Base-by-base conservation (phyloP, 208 protist genomes). In the Herpetomonas samuelpessoai region DNA sequence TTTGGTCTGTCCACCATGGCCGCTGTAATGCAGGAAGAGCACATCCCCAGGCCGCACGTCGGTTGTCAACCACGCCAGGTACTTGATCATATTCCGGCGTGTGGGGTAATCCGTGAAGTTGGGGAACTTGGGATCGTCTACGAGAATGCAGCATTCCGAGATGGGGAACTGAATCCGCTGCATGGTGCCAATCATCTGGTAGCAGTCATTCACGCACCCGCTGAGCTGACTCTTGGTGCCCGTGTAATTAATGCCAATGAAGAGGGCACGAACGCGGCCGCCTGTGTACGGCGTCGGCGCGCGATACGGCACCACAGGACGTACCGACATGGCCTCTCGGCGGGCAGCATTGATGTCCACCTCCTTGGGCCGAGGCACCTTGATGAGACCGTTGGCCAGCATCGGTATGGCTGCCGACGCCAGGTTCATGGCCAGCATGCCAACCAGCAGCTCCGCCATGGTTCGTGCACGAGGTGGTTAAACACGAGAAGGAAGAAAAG, bases 11-110 rank as follows among this genome's bases (percentile, higher is more conserved):
- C 86, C 77, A 24, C 92, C 92, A 62, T 97, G 92, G n/a, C 92
- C 92, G 25, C 84, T 93, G 78, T 90, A 97, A 76, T 97, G 89
- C 35, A 95, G 70, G 47, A 95, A 97, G 22, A 97, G 79, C 10
- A 92, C 86, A 57, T 97, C 91, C 3, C 91, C 91, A 21, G 91
- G 84, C 12, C 81, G 76, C 12, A 77, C 68, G 54, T 92, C 83
- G 38, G 69, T 57, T 18, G 78, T 83, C 21, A 97, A 71, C 88
- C 91, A 97, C 27, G 76, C 71, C 81, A 97, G 83, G 71, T 92
- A 78, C 68, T 82, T 79, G 35, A 91, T 79, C 31, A 96, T 92
- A 57, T 95, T 93, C 4, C 65, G 75, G 14, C 83, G 81, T 19
- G 91, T 96, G 9, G 91, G 91, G 54, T 76, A 61, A 4, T 57